Percentiles rank a stretch among this genome's conserved stretches.
These are phyloP conservation scores for Aspergillus terreus DNA, from an alignment of 2,329 filamentous ascomycete genomes.

Conservation along the genomic window DNA sequence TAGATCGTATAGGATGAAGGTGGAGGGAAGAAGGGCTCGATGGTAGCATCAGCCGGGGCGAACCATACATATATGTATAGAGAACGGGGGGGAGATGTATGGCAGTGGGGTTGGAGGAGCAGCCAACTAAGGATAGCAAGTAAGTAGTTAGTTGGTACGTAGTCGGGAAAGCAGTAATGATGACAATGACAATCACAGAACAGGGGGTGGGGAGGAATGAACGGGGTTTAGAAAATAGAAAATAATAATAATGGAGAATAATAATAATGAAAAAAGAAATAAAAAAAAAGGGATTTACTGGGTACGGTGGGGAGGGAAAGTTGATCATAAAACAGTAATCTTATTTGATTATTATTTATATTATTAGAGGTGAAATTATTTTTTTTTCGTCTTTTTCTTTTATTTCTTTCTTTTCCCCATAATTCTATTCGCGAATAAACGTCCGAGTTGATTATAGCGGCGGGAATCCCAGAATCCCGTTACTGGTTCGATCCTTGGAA, in stretches of 20 bases:
- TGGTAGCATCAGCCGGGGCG: neutral
- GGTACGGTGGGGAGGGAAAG: slow-evolving; percentile 13
- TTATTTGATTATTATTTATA: neutral
- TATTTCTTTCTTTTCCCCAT: neutral
- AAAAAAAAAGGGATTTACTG: slow-evolving; percentile 6
- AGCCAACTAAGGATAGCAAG: too few species aligned
- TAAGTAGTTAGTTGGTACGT: neutral
- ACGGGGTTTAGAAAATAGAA: slow-evolving; percentile 19
- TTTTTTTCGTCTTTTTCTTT: neutral
- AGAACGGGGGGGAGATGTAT: neutral
- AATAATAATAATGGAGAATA: neutral
- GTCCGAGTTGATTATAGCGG: neutral
- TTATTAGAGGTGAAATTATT: neutral
- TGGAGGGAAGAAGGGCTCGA: slow-evolving; percentile 1
- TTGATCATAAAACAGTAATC: neutral
- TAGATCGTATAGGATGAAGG: slow-evolving; percentile 1
- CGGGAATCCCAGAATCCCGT: neutral
- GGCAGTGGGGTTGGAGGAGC: slow-evolving; percentile 10
- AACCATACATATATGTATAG: slow-evolving; percentile 9
- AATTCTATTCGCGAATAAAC: too few species aligned
- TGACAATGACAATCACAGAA: slow-evolving; percentile 3
- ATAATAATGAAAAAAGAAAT: neutral
- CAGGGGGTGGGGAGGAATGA: slow-evolving; percentile 7
- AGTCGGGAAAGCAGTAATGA: neutral
- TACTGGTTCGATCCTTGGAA: too few species aligned